Percentiles rank a stretch among this genome's conserved stretches.
Conservation (phyloP, 1,284 basidiomycete species). For the Cryptococcus deneoformans region DNA sequence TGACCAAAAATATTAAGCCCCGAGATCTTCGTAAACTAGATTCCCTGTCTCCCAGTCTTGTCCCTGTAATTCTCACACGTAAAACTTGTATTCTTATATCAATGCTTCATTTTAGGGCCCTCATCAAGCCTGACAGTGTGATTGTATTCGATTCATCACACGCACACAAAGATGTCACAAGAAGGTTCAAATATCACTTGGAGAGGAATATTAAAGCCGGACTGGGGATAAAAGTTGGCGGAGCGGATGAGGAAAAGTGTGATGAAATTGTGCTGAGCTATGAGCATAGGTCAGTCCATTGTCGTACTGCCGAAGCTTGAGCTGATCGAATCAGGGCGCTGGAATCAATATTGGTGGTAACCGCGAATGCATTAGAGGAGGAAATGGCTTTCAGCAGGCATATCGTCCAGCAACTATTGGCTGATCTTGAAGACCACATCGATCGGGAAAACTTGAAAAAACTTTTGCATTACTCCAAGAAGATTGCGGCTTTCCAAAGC, state of each 20-base stretch:
- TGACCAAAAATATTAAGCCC: constrained; percentile 56
- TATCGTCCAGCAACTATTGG: constrained; percentile 80
- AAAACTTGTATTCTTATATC: constrained; percentile 89
- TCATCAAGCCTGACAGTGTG: constrained; percentile 90
- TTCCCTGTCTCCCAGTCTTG: constrained; percentile 86
- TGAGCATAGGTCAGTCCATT: constrained; percentile 72
- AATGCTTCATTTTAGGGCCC: constrained; percentile 88
- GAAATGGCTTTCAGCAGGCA: constrained; percentile 86
- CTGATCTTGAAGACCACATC: constrained; percentile 88
- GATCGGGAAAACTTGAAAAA: constrained; percentile 88
- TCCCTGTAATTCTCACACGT: constrained; percentile 88
- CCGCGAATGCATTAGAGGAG: constrained; percentile 83
- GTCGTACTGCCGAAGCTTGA: background rate
- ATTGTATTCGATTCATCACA: constrained; percentile 90
- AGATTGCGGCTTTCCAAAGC: constrained; percentile 81
- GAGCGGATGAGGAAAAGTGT: constrained; percentile 15
- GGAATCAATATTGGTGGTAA: constrained; percentile 84
- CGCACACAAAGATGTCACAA: constrained; percentile 74
- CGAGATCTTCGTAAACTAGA: constrained; percentile 97
- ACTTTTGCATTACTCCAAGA: constrained; percentile 82
- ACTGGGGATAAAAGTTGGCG: constrained; percentile 15
- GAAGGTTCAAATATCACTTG: constrained; percentile 81
- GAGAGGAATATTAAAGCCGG: constrained; percentile 58
- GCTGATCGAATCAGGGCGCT: constrained; percentile 61
- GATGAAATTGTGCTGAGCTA: constrained; percentile 59